These are phyloP conservation scores for Euptelea pleiosperma DNA, from an alignment of 164 flowering plant species.

Conservation along the genomic window DNA sequence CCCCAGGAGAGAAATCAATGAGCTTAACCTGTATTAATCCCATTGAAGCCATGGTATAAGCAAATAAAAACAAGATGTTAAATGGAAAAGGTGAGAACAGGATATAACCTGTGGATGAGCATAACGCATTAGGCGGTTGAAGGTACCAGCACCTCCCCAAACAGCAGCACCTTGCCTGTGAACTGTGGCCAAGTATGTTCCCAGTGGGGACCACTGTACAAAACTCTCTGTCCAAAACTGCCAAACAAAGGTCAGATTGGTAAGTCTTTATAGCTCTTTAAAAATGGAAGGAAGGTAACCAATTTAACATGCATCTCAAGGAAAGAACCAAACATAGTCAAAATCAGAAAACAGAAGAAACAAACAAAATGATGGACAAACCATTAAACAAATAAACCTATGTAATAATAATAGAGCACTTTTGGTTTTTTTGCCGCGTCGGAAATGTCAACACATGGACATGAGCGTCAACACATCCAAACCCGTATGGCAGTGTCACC, in stretches of 20 bases:
- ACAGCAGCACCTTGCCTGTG: conserved; percentile 97
- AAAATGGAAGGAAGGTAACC: conserved; percentile 2
- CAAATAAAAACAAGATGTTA: not conserved
- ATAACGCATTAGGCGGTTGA: conserved; percentile 83
- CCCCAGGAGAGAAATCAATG: conserved; percentile 95
- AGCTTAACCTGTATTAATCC: conserved; percentile 60
- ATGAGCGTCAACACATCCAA: no score
- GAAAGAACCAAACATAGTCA: no score
- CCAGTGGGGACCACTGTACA: conserved; percentile 99
- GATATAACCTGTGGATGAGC: conserved; percentile 74
- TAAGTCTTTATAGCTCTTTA: not conserved
- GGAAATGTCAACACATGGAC: no score
- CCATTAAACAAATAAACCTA: no score
- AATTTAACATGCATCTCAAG: conserved; percentile 1
- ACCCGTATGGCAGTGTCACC: no score
- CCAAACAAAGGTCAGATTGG: conserved; percentile 5
- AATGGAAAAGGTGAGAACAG: not conserved
- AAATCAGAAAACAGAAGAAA: not conserved
- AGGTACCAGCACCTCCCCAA: conserved; percentile 90
- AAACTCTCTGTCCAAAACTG: conserved; percentile 97
- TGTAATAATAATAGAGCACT: no score
- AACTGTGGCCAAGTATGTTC: conserved; percentile 90
- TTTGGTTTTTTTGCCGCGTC: no score
- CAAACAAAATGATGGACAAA: not conserved
- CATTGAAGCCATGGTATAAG: conserved; percentile 4